Percentiles rank a stretch among this genome's conserved stretches.
These are phyloP conservation scores for Peltaster fructicola DNA, from an alignment of 2,329 filamentous ascomycete genomes.

Conservation along the genomic window DNA sequence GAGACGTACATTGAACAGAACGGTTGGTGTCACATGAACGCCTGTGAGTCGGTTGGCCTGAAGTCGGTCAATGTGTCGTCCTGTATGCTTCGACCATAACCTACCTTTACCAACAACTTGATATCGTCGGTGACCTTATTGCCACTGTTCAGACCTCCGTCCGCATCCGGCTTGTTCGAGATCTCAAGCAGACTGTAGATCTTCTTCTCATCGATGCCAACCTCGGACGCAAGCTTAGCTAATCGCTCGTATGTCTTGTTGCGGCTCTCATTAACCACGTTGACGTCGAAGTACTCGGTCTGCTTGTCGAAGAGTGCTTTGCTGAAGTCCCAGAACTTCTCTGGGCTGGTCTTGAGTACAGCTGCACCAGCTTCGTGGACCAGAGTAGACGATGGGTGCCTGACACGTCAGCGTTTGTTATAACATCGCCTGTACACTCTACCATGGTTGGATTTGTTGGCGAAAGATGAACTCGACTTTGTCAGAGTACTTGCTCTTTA, in stretches of 20 bases:
- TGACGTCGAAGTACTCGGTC: conserved; percentile 66
- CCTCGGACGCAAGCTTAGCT: conserved; percentile 51
- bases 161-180: conserved; percentile 44
- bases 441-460: conserved; percentile 67
- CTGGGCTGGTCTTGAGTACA: conserved; percentile 51
- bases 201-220: conserved; percentile 52
- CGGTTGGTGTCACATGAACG: conserved; percentile 81
- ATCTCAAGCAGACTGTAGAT: conserved; percentile 55
- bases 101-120: conserved; percentile 66
- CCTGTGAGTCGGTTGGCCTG: conserved; percentile 51
- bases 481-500: conserved; percentile 42
- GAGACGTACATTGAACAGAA: conserved; percentile 52
- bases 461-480: conserved; percentile 65
- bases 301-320: conserved; percentile 51
- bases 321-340: conserved; percentile 67
- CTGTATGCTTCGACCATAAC: conserved; percentile 1
- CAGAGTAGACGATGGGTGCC: conserved; percentile 62
- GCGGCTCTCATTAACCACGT: conserved; percentile 63
- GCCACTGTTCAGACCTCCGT: conserved; percentile 57
- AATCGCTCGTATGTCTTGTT: conserved; percentile 72
- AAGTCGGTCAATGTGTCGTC: neutral
- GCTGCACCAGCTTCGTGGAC: conserved; percentile 71
- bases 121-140: conserved; percentile 73
- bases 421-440: no score
- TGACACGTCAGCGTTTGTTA: no score